phyloP scores from a whole-genome alignment of 441 rosid genomes.

The Adansonia madagascariensis region DNA sequence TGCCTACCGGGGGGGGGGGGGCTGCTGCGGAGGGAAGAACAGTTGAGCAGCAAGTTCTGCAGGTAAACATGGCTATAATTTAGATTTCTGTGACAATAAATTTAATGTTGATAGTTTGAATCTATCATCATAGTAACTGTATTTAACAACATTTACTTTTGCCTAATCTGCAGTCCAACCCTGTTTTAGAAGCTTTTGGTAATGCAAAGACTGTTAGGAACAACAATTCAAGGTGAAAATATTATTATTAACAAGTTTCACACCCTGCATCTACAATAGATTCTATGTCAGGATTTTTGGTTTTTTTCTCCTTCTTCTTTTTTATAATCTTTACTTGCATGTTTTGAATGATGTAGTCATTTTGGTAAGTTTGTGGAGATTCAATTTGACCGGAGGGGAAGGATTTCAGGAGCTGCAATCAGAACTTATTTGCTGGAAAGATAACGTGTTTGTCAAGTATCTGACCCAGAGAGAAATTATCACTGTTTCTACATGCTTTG shows the following conservation, averaged over 20 bases:
- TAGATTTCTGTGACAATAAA: slow-evolving; percentile 17
- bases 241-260: too few species aligned
- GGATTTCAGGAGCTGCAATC: slow-evolving; percentile 77
- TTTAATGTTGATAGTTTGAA: slow-evolving; percentile 21
- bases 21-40: slow-evolving; percentile 76
- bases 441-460: slow-evolving; percentile 77
- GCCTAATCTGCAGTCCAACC: slow-evolving; percentile 12
- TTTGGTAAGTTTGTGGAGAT: slow-evolving; percentile 81
- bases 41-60: slow-evolving; percentile 95
- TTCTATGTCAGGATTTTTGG: too few species aligned
- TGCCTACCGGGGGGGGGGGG: slow-evolving; percentile 99
- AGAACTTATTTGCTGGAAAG: slow-evolving; percentile 75
- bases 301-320: too few species aligned
- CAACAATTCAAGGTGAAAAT: slow-evolving; percentile 7
- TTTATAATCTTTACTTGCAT: too few species aligned
- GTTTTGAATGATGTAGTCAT: slow-evolving; percentile 44
- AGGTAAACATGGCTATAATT: slow-evolving; percentile 52
- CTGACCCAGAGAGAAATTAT: slow-evolving; percentile 73
- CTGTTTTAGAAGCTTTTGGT: slow-evolving; percentile 7
- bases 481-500: slow-evolving; percentile 79
- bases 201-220: slow-evolving; percentile 19
- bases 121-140: not conserved
- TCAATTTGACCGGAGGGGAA: slow-evolving; percentile 74
- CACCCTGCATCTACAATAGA: too few species aligned
- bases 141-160: slow-evolving; percentile 9